Evolutionary conservation across 805 yeast genomes (phyloP).

Genomic region (Wickerhamiella kurtzmanii): DNA sequence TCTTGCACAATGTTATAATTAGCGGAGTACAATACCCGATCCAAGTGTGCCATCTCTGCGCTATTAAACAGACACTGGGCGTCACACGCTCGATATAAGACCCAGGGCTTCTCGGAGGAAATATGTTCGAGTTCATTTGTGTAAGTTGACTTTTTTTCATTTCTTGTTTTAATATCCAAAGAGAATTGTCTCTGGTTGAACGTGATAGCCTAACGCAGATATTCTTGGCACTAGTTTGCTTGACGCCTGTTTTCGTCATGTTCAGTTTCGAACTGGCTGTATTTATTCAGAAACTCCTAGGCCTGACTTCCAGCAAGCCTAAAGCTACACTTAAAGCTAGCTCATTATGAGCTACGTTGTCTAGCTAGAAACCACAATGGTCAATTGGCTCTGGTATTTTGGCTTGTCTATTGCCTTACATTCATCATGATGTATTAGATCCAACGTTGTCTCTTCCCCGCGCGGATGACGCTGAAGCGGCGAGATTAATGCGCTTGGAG

Average conservation of each 20-base stretch:
- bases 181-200: background rate
- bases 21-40: too few relatives aligned
- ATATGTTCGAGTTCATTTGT: slow-evolving; percentile 11
- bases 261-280: slow-evolving; percentile 16
- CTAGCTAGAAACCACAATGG: too few relatives aligned
- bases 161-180: background rate
- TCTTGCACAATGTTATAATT: too few relatives aligned
- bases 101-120: background rate
- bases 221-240: slow-evolving; percentile 30
- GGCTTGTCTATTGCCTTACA: too few relatives aligned
- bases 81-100: too few relatives aligned
- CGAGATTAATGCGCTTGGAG: too few relatives aligned
- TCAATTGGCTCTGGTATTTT: too few relatives aligned
- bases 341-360: background rate
- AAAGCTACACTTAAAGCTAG: background rate
- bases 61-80: too few relatives aligned
- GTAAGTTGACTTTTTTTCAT: slow-evolving; percentile 14
- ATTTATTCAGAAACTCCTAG: slow-evolving; percentile 2
- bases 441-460: too few relatives aligned
- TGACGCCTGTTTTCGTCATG: slow-evolving; percentile 23
- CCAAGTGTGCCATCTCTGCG: too few relatives aligned
- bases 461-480: too few relatives aligned
- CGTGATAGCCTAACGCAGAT: slow-evolving; percentile 10
- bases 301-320: background rate
- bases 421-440: too few relatives aligned